These are phyloP conservation scores for Thozetella sp. DNA, from an alignment of 495 filamentous ascomycete genomes.

Conservation along the genomic window DNA sequence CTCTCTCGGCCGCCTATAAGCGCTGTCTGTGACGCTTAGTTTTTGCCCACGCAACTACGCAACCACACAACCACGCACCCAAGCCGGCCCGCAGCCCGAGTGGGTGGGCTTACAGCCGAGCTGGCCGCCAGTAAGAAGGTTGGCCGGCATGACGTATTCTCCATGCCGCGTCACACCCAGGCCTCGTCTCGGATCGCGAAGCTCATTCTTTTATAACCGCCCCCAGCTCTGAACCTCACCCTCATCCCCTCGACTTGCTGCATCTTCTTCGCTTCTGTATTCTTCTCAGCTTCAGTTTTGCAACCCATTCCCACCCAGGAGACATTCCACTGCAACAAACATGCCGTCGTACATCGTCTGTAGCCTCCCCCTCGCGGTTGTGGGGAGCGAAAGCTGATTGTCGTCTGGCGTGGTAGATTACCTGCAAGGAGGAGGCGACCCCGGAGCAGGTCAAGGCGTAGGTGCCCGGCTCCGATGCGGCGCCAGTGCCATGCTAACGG, in stretches of 20 bases:
- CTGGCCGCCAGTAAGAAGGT: neutral
- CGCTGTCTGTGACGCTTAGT: too few species aligned
- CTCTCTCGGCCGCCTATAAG: too few species aligned
- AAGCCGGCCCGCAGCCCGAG: neutral
- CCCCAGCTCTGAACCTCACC: neutral
- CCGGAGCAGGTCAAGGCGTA: conserved; percentile 66
- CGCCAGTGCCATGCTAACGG: neutral
- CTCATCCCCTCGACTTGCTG: neutral
- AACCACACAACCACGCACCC: too few species aligned
- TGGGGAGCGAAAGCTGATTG: neutral
- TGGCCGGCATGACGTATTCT: conserved; percentile 22
- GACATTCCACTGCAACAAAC: conserved; percentile 29
- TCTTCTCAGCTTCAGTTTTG: conserved; percentile 3
- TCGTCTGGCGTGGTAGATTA: conserved; percentile 60
- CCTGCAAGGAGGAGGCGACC: conserved; percentile 68
- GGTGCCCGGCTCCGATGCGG: conserved; percentile 8
- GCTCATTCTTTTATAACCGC: conserved; percentile 4
- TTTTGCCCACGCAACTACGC: too few species aligned
- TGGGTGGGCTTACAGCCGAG: neutral
- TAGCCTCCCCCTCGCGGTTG: conserved; percentile 8
- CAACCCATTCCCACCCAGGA: too few species aligned
- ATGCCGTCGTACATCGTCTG: conserved; percentile 77
- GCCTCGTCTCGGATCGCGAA: neutral
- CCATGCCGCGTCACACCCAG: conserved; percentile 9
- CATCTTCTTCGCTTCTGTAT: neutral